A percentile compares a stretch with the other conserved stretches of the same genome.
Conservation (phyloP, 495 filamentous ascomycete species). For the Xylona heveae region DNA sequence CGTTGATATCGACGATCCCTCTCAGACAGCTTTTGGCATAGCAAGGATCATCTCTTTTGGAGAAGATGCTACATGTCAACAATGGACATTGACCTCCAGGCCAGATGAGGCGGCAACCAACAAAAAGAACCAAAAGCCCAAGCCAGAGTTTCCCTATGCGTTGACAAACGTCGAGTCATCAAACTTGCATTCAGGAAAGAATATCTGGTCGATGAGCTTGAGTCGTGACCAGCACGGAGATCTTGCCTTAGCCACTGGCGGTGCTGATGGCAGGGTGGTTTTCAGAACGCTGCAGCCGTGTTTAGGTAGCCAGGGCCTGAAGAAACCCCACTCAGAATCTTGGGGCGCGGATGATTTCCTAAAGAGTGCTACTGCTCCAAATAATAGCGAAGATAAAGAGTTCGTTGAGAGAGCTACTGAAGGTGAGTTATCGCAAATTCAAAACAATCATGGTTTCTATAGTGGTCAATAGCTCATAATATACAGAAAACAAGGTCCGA, state of each 20-base stretch:
- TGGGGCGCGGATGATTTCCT: too few species aligned
- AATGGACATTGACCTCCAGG: constrained; percentile 35
- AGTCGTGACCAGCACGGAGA: constrained; percentile 8
- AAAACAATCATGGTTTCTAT: too few species aligned
- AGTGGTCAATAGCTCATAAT: too few species aligned
- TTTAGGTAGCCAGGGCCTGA: too few species aligned
- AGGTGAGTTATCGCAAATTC: too few species aligned
- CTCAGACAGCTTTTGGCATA: constrained; percentile 9
- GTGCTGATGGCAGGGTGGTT: constrained; percentile 44
- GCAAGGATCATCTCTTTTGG: constrained; percentile 44
- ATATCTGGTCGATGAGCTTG: constrained; percentile 64
- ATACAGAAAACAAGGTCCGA: too few species aligned
- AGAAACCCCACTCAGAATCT: too few species aligned
- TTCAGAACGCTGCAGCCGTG: too few species aligned
- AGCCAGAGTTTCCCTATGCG: constrained; percentile 4
- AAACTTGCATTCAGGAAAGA: constrained; percentile 59
- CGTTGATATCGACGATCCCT: constrained; percentile 14
- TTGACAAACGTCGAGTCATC: constrained; percentile 19
- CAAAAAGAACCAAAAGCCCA: neutral
- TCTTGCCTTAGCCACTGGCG: constrained; percentile 42
- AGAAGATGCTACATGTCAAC: constrained; percentile 52
- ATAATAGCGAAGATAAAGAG: too few species aligned
- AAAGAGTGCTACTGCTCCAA: too few species aligned
- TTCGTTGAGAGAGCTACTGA: too few species aligned
- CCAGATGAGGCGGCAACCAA: neutral